Percentiles rank a stretch among this genome's conserved stretches.
Evolutionary conservation across 2,329 filamentous ascomycete genomes (phyloP).

Genomic region (Nigrospora osmanthi): DNA sequence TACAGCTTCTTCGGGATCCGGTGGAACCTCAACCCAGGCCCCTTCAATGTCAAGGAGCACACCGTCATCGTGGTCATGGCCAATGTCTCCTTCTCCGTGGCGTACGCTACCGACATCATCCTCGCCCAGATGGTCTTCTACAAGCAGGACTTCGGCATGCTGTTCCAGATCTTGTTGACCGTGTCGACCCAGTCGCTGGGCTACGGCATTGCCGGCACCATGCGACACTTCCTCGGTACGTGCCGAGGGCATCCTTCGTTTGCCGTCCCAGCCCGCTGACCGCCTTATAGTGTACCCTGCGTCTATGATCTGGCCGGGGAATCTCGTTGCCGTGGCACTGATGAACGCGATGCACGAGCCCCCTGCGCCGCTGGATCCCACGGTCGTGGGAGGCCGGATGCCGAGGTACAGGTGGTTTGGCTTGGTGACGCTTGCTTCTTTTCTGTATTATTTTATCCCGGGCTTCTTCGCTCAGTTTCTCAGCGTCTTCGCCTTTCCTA

Average conservation of each 20-base stretch:
- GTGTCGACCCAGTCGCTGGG: constrained; percentile 63
- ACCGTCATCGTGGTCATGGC: constrained; percentile 64
- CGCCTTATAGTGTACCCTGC: constrained; percentile 47
- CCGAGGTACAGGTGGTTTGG: constrained; percentile 59
- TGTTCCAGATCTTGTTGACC: constrained; percentile 58
- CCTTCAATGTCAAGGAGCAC: constrained; percentile 66
- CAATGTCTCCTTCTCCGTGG: constrained; percentile 60
- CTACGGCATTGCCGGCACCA: constrained; percentile 61
- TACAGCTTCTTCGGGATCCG: constrained; percentile 44
- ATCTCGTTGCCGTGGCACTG: constrained; percentile 57
- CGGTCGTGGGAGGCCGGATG: constrained; percentile 54
- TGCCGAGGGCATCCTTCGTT: neutral
- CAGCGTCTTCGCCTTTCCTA: constrained; percentile 63
- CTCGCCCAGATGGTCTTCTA: constrained; percentile 66
- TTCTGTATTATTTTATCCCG: constrained; percentile 62
- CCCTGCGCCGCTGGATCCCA: constrained; percentile 39
- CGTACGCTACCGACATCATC: constrained; percentile 69
- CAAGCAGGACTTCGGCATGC: constrained; percentile 58
- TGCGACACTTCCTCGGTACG: constrained; percentile 55
- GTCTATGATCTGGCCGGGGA: constrained; percentile 69
- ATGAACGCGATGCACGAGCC: constrained; percentile 68
- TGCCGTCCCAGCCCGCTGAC: neutral
- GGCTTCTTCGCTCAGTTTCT: constrained; percentile 62
- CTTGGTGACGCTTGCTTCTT: constrained; percentile 47
- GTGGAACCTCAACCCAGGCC: constrained; percentile 57